Evolutionary conservation across 1,139 yeast genomes (phyloP).

Genomic region (Nakaseomyces uthaithaninus): DNA sequence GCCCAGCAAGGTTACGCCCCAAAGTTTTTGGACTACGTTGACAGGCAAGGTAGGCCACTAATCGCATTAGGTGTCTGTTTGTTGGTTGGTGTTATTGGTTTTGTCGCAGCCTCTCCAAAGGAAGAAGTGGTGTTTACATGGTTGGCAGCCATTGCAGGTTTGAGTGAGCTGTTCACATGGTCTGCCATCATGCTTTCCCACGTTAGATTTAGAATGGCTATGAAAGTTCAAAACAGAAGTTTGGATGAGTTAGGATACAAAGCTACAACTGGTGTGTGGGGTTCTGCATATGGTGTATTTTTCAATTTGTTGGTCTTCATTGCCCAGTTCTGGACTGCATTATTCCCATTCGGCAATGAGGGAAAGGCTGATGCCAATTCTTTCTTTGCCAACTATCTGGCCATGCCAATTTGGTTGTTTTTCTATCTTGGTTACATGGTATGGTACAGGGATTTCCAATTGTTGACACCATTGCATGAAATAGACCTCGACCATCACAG

Average conservation of each 20-base stretch:
- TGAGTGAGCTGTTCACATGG: conserved; percentile 81
- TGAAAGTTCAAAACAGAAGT: conserved; percentile 54
- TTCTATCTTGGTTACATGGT: conserved; percentile 46
- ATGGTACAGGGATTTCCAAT: conserved; percentile 46
- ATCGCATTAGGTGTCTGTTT: conserved; percentile 41
- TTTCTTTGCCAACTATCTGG: conserved; percentile 52
- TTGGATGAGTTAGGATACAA: conserved; percentile 58
- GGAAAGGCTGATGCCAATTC: conserved; percentile 37
- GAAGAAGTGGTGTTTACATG: conserved; percentile 65
- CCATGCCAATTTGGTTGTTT: conserved; percentile 47
- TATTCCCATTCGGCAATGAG: conserved; percentile 16
- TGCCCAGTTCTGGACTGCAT: conserved; percentile 44
- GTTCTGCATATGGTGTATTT: conserved; percentile 60
- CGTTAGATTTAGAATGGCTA: conserved; percentile 68
- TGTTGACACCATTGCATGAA: conserved; percentile 41
- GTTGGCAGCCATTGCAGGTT: conserved; percentile 76
- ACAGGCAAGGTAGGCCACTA: conserved; percentile 54
- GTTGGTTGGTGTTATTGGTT: conserved; percentile 42
- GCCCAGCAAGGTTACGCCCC: conserved; percentile 59
- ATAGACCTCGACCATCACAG: conserved; percentile 61
- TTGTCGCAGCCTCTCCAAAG: conserved; percentile 49
- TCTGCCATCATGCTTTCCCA: conserved; percentile 68
- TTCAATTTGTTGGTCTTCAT: conserved; percentile 55
- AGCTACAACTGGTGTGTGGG: conserved; percentile 60
- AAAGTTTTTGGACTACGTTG: conserved; percentile 42